Percentiles rank a stretch among this genome's conserved stretches.
These are phyloP conservation scores for Marchantia polymorpha DNA, from an alignment of 225 moss, liverwort and hornwort species.

Conservation along the genomic window DNA sequence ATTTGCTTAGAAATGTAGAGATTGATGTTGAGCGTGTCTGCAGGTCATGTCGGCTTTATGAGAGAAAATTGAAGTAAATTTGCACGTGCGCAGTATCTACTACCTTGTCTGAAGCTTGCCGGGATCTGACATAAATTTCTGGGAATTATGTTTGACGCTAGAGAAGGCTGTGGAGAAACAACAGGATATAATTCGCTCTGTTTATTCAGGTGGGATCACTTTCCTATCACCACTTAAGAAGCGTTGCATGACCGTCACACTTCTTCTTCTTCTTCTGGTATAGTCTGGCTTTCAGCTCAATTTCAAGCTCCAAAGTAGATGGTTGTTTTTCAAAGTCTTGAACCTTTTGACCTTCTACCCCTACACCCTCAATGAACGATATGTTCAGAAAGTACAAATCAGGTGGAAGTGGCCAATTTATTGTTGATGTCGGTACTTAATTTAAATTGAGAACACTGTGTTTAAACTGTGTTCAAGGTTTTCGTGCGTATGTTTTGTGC, in stretches of 20 bases:
- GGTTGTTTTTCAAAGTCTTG: not conserved
- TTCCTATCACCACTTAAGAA: not conserved
- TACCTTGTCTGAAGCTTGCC: not conserved
- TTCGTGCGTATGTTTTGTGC: constrained; percentile 26
- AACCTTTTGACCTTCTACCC: not conserved
- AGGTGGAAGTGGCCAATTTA: not conserved
- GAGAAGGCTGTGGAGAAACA: constrained; percentile 80
- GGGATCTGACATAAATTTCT: constrained; percentile 14
- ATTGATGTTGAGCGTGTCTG: no score
- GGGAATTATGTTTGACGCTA: constrained; percentile 34
- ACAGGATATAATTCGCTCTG: constrained; percentile 70
- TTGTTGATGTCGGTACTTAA: not conserved
- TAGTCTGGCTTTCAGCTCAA: no score
- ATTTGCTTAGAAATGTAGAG: no score
- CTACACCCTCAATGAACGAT: not conserved
- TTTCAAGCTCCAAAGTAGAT: not conserved
- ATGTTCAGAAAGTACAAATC: not conserved
- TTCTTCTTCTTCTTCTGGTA: not conserved
- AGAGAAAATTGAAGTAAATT: no score
- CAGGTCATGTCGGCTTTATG: no score
- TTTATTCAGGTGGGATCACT: constrained; percentile 59
- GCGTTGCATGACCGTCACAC: not conserved
- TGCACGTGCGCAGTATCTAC: no score
- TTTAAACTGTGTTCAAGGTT: not conserved
- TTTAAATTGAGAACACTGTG: not conserved